phyloP scores from a whole-genome alignment of 2,329 filamentous ascomycete species.

The Calcarisporium arbuscula region DNA sequence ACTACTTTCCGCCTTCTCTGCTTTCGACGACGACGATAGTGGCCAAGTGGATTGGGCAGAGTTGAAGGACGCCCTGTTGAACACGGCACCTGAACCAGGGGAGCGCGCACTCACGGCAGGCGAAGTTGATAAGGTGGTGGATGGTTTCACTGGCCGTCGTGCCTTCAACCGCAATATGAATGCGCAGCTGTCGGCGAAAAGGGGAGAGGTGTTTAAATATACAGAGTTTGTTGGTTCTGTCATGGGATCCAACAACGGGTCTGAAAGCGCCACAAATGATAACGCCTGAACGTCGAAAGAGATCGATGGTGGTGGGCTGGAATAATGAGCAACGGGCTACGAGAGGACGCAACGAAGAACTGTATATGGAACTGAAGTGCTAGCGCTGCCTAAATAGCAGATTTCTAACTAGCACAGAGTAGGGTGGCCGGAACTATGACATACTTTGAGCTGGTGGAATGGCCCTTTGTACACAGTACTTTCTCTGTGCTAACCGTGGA shows the following conservation, averaged over 20 bases:
- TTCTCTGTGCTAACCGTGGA: no score
- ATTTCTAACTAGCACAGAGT: no score
- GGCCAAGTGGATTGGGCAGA: conserved; percentile 84
- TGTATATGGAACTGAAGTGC: no score
- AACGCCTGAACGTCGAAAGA: no score
- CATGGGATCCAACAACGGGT: conserved; percentile 44
- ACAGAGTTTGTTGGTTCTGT: conserved; percentile 79
- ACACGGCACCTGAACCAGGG: conserved; percentile 73
- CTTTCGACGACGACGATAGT: conserved; percentile 93
- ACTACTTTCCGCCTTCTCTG: conserved; percentile 82
- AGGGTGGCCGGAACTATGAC: no score
- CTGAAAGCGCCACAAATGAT: no score
- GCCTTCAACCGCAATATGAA: conserved; percentile 66
- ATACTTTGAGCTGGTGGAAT: no score
- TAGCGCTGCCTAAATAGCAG: no score
- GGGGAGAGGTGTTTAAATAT: conserved; percentile 89
- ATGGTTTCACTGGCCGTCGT: conserved; percentile 75
- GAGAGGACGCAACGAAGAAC: no score
- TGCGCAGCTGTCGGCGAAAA: conserved; percentile 48
- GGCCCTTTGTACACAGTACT: no score
- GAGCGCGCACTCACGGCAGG: conserved; percentile 56
- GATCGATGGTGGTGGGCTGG: no score
- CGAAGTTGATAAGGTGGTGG: conserved; percentile 83
- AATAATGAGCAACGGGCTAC: no score
- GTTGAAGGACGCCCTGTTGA: conserved; percentile 73